These are phyloP conservation scores for Pseudogymnoascus sp. DNA, from an alignment of 2,329 filamentous ascomycete species.

Conservation along the genomic window DNA sequence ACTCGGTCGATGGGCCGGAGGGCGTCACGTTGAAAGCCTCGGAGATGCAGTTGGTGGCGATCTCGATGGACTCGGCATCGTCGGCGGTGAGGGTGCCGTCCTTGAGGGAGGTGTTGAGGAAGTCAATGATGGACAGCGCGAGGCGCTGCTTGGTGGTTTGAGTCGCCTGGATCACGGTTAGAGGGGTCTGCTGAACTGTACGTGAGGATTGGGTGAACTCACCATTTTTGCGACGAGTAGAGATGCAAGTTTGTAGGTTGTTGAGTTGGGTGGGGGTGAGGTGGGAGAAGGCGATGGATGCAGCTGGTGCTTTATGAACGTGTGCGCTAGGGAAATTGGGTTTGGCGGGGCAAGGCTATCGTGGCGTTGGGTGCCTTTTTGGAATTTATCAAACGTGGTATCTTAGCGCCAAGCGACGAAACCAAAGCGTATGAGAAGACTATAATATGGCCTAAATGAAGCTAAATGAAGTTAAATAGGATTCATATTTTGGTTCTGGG, in stretches of 20 bases:
- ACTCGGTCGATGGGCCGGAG: conserved; percentile 62
- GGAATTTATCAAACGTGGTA: background rate
- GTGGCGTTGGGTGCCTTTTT: conserved; percentile 2
- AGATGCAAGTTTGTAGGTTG: background rate
- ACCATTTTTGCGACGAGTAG: conserved; percentile 16
- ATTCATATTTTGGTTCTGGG: background rate
- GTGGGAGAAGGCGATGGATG: background rate
- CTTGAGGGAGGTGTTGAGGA: conserved; percentile 73
- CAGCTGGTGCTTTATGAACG: conserved; percentile 1
- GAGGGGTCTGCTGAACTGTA: background rate
- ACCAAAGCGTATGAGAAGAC: background rate
- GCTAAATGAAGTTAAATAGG: background rate
- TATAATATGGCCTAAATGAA: background rate
- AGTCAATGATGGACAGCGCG: conserved; percentile 94
- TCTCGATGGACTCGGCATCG: conserved; percentile 88
- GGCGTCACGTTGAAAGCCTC: conserved; percentile 94
- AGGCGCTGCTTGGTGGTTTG: conserved; percentile 61
- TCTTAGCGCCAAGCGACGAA: background rate
- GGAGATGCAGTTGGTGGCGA: conserved; percentile 88
- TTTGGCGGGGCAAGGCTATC: conserved; percentile 7
- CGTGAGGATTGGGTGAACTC: background rate
- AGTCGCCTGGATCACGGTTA: conserved; percentile 12
- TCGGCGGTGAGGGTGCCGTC: conserved; percentile 86
- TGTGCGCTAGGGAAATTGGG: conserved; percentile 9
- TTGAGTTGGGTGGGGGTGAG: background rate